Evolutionary conservation across 495 filamentous ascomycete species (phyloP).

Genomic region (Cetradonia linearis): DNA sequence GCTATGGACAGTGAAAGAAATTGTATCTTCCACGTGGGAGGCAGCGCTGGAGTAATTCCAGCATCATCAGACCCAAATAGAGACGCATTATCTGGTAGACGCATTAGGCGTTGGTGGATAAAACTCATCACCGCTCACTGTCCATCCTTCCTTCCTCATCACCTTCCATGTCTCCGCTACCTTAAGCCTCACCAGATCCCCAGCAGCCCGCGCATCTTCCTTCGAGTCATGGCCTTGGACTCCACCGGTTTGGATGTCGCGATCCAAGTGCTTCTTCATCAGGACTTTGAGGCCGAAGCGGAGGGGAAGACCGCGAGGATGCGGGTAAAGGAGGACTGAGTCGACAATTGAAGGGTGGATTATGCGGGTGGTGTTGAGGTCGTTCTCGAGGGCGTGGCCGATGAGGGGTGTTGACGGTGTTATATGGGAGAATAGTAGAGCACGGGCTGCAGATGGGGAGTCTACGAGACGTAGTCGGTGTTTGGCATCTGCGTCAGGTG

Average conservation of each 20-base stretch:
- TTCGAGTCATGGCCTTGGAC: conserved; percentile 70
- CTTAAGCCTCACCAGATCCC: conserved; percentile 65
- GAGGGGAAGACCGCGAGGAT: conserved; percentile 62
- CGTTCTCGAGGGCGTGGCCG: conserved; percentile 92
- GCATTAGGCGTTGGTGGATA: conserved; percentile 33
- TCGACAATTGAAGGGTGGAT: conserved; percentile 80
- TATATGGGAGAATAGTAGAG: conserved; percentile 60
- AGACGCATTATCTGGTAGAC: neutral
- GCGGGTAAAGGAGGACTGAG: conserved; percentile 76
- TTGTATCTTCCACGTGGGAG: neutral
- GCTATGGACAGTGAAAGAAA: neutral
- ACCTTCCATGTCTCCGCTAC: conserved; percentile 54
- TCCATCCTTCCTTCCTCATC: conserved; percentile 57
- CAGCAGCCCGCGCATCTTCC: conserved; percentile 81
- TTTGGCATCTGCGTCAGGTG: conserved; percentile 20
- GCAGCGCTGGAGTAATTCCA: neutral
- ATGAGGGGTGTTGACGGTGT: conserved; percentile 69
- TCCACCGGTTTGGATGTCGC: conserved; percentile 68
- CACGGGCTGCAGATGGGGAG: conserved; percentile 60
- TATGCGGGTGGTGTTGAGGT: conserved; percentile 71
- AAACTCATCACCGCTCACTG: conserved; percentile 41
- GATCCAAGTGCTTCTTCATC: conserved; percentile 61
- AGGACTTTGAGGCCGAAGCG: conserved; percentile 76
- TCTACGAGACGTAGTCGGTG: conserved; percentile 53
- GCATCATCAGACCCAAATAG: neutral